phyloP scores from a whole-genome alignment of 805 yeast species.

The Teunomyces panamensis region DNA sequence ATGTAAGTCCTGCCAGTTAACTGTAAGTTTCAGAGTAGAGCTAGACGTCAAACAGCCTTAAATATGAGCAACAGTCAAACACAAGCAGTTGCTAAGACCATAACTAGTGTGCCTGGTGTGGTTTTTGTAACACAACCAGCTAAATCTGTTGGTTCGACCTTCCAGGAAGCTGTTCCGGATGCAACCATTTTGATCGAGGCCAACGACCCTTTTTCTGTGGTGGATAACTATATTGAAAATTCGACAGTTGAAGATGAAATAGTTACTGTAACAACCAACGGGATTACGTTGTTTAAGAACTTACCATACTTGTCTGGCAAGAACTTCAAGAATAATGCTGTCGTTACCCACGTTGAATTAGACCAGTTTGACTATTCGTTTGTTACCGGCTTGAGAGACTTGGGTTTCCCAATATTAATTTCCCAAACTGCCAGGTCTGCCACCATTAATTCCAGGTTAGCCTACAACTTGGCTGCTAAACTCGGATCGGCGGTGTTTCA shows the following conservation, averaged over 20 bases:
- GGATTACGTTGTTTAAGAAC: slow-evolving; percentile 51
- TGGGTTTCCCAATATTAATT: slow-evolving; percentile 60
- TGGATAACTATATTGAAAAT: slow-evolving; percentile 30
- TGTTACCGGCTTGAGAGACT: slow-evolving; percentile 71
- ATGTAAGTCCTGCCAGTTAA: neutral
- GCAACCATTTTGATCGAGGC: slow-evolving; percentile 34
- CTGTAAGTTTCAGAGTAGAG: neutral
- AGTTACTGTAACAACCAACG: slow-evolving; percentile 51
- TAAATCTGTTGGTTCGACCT: slow-evolving; percentile 37
- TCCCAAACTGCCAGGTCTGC: slow-evolving; percentile 62
- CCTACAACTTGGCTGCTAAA: slow-evolving; percentile 54
- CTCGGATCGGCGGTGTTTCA: slow-evolving; percentile 63
- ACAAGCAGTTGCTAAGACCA: slow-evolving; percentile 29
- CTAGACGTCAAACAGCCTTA: neutral
- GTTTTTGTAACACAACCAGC: slow-evolving; percentile 48
- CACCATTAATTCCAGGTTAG: slow-evolving; percentile 50
- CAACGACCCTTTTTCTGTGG: slow-evolving; percentile 53
- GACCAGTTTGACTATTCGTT: slow-evolving; percentile 62
- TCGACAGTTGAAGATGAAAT: slow-evolving; percentile 16
- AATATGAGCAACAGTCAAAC: slow-evolving; percentile 12
- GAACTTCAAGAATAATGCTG: slow-evolving; percentile 35
- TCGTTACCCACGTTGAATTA: slow-evolving; percentile 62
- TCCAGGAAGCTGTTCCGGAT: slow-evolving; percentile 20
- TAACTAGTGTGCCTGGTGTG: slow-evolving; percentile 23
- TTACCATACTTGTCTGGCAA: slow-evolving; percentile 55